Evolutionary conservation across 1,284 basidiomycete genomes (phyloP).

Genomic region (Fomitopsis schrenkii): DNA sequence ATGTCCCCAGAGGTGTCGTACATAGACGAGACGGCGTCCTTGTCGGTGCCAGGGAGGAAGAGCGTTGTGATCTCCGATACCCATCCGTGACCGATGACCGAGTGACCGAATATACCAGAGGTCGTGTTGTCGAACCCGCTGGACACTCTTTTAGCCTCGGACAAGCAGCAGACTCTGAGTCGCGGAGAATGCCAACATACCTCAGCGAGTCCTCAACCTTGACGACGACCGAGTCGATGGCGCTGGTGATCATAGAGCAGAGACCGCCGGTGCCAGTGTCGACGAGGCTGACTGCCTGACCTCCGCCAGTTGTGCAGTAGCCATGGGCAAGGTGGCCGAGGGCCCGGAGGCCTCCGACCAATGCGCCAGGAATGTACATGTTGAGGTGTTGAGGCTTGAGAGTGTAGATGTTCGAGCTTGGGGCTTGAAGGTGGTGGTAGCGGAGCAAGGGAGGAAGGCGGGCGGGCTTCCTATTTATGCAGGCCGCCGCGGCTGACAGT

Average conservation of each 20-base stretch:
- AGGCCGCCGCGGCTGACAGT: too few relatives aligned
- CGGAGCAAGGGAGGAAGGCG: too few relatives aligned
- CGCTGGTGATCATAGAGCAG: background rate
- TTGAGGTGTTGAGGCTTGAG: too few relatives aligned
- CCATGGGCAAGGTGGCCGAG: background rate
- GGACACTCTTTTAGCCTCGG: too few relatives aligned
- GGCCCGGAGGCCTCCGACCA: background rate
- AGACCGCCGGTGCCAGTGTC: background rate
- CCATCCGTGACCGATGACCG: background rate
- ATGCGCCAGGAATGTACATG: background rate
- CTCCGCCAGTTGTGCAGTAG: background rate
- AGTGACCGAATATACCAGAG: background rate
- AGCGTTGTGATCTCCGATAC: background rate
- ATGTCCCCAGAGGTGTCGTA: too few relatives aligned
- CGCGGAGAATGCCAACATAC: too few relatives aligned
- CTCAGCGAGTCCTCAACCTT: background rate
- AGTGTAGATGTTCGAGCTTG: too few relatives aligned
- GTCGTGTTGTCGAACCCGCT: background rate
- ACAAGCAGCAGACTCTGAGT: too few relatives aligned
- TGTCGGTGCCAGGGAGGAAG: background rate
- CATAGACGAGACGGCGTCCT: background rate
- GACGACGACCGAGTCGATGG: background rate
- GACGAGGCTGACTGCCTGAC: background rate
- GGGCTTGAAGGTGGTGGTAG: too few relatives aligned
- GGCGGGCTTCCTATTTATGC: too few relatives aligned